Base-by-base conservation (phyloP, 257 asterid genomes). In the Solanum medicagineum region DNA sequence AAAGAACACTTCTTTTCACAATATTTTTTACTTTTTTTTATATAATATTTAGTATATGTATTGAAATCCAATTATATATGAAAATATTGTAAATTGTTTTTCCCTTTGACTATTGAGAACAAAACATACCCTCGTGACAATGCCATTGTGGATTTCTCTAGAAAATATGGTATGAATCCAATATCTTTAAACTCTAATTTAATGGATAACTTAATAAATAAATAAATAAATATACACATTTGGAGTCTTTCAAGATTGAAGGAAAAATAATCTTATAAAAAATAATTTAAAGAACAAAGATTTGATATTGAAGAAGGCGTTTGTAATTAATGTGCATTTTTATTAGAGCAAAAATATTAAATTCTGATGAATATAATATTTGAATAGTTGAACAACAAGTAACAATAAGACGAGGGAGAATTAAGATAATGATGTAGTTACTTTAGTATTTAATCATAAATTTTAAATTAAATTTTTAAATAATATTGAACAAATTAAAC, bases 1-100 rank as follows among this genome's bases (percentile, higher is more conserved):
- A 0, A 12, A 3, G 26, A 65, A 12, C 1, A 29, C 17, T 6
- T 32, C 17, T 68, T 56, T 8, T 10, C 47, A 44, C 2, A 44
- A 44, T 44, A 8, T 44, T 8, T 56, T 56, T 56, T 56, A 0
- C 8, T 45, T 45, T 7, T 44, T 45, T 45, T 7, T 7, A 7
- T 3, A 8, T 0, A 1, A 0, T 19, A 7, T 17, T 56, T 4
- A 0, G 19, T 56, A 57, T 57, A 0, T 57, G 2, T 1, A 19
- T 57, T 57, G 0, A 57, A 9, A 57, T 2, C 4, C 65, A 12
- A 20, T 3, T 57, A 20, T 1, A 57, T 57, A 8, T 20, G 2
- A 57, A 44, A 71, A 20, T 71, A 10, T 20, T 71, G 11, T 19
- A 71, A 44, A 71, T 44, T 71, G 11, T 44, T 71, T 71, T 71